Evolutionary conservation across 495 filamentous ascomycete genomes (phyloP).

Genomic region (Neurospora sp.): DNA sequence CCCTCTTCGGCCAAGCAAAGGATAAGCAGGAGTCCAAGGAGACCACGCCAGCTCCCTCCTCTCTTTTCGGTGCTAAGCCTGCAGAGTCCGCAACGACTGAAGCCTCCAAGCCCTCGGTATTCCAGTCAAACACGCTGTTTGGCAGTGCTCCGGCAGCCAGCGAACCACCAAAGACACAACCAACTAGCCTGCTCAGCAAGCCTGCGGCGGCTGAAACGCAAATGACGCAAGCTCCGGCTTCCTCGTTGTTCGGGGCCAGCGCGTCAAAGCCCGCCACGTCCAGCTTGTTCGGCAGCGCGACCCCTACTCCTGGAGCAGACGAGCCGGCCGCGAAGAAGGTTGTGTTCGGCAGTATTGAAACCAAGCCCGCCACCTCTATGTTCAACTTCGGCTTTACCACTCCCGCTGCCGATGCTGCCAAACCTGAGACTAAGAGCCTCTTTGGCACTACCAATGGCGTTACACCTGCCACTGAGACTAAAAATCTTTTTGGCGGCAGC

Average conservation of each 20-base stretch:
- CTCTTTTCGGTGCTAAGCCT: slow-evolving; percentile 14
- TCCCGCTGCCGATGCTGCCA: slow-evolving; percentile 8
- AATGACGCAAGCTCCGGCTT: slow-evolving; percentile 7
- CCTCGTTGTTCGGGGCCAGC: slow-evolving; percentile 21
- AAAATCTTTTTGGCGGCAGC: slow-evolving; percentile 10
- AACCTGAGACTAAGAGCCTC: slow-evolving; percentile 10
- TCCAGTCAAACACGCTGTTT: slow-evolving; percentile 36
- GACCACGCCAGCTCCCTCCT: slow-evolving; percentile 3
- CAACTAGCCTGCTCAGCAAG: slow-evolving; percentile 22
- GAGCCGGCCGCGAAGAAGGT: slow-evolving; percentile 15
- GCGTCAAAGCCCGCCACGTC: slow-evolving; percentile 11
- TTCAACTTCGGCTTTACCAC: slow-evolving; percentile 12
- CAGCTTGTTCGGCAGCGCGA: slow-evolving; percentile 21
- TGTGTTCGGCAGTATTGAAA: slow-evolving; percentile 14
- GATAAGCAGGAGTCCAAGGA: slow-evolving; percentile 11
- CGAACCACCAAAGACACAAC: slow-evolving; percentile 8
- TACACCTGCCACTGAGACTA: slow-evolving; percentile 6
- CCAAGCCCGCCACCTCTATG: slow-evolving; percentile 16
- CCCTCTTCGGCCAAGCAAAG: slow-evolving; percentile 12
- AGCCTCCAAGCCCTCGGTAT: slow-evolving; percentile 19
- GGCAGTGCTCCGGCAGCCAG: slow-evolving; percentile 18
- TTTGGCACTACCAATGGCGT: slow-evolving; percentile 7
- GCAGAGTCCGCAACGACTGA: slow-evolving; percentile 5
- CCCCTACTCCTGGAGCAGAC: slow-evolving; percentile 7
- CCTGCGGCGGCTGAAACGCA: slow-evolving; percentile 12